A percentile compares a stretch with the other conserved stretches of the same genome.
Conservation (phyloP, 2,329 filamentous ascomycete genomes). For the Exophiala lecanii-corni region DNA sequence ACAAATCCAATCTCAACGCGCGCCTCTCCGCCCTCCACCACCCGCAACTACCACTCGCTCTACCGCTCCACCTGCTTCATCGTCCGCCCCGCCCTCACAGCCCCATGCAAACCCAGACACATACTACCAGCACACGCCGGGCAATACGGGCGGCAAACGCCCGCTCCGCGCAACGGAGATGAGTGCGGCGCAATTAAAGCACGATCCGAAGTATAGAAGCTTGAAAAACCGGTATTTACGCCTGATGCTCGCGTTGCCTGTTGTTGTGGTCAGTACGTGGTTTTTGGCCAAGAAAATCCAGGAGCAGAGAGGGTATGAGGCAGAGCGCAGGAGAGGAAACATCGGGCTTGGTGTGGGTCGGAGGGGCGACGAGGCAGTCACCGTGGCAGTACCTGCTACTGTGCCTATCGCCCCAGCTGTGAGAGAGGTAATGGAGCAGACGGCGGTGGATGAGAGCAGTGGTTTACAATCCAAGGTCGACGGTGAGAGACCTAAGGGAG, state of each 20-base stretch:
- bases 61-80: too few species aligned
- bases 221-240: conserved; percentile 16
- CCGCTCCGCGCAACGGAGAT: not conserved
- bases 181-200: conserved; percentile 16
- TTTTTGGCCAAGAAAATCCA: conserved; percentile 22
- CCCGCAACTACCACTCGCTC: too few species aligned
- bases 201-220: conserved; percentile 15
- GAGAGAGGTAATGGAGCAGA: too few species aligned
- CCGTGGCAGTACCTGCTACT: too few species aligned
- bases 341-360: too few species aligned
- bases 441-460: too few species aligned
- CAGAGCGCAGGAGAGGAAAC: too few species aligned
- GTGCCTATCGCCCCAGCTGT: too few species aligned
- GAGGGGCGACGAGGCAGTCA: too few species aligned
- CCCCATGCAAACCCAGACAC: not conserved
- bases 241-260: conserved; percentile 22
- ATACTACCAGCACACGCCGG: not conserved
- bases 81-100: not conserved
- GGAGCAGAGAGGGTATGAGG: not conserved
- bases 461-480: too few species aligned
- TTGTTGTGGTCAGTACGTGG: conserved; percentile 22
- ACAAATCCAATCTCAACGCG: not conserved
- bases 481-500: too few species aligned
- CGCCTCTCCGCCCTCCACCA: too few species aligned
- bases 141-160: not conserved